Base-by-base conservation (phyloP, 2,329 filamentous ascomycete species). In the Plectosphaerella cucumerina region DNA sequence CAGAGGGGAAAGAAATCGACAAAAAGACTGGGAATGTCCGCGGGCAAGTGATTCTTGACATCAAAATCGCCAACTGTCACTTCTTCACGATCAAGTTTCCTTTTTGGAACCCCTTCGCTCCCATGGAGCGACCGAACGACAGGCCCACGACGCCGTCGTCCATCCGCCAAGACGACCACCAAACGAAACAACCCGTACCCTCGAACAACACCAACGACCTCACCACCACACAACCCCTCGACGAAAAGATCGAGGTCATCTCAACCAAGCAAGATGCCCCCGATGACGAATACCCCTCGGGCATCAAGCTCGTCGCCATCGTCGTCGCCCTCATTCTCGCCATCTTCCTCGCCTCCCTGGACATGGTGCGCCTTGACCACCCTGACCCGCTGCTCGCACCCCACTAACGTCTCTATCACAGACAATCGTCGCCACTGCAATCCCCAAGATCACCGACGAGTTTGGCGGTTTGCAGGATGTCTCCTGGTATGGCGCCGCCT, bases 401-500 rank as follows among this genome's bases (percentile, higher is more conserved):
- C 45, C 39, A 3, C 14, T 11, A 12, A 48, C 26, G n/a, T n/a
- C 20, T 1, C 14, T 48, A 44, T 51, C 50, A 53, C 68, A 71
- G 63, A 72, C 70, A 4, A 73, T 74, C 51, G 65, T 74, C 37
- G 71, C 70, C 4, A 73, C 70, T 0, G 71, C 71, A 6, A 71
- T 74, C 26, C 71, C 71, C 0, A 66, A 68, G 42, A 73, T 74
- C 50, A 73, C 71, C 1, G 65, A 60, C 50, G 65, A 65, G 15
- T 67, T 69, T 55, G 60, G 69, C 8, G 61, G 65, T 17, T 62
- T 73, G 1, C 57, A 63, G 11, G 70, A 75, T 47, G 67, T 76
- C 4, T 71, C 69, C 15, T 79, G 76, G 75, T 78, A 78, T 53
- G 73, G 71, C 1, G 67, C 70, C n/a, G 70, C 70, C 5, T 73